Base-by-base conservation (phyloP, 768 basidiomycete species). In the Botryobasidium botryosum region DNA sequence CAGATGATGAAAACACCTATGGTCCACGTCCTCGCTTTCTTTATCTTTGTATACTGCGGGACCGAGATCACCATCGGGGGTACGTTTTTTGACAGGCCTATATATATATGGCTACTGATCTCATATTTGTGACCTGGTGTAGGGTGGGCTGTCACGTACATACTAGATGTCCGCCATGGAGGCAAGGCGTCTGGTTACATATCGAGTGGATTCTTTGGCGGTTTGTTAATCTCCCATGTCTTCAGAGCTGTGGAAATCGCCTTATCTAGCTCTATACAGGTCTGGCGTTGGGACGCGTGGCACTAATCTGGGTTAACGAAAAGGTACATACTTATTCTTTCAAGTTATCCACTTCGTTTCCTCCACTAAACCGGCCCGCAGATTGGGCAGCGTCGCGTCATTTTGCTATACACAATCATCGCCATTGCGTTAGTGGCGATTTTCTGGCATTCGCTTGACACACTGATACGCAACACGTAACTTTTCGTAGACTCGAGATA, bases 31-130 rank as follows among this genome's bases (percentile, higher is more conserved):
- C 60, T 81, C 4, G 75, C 79, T 0, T 60, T 75, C 50, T 81
- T 77, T 53, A 66, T 70, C 42, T 62, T 79, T 7, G 67, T 79
- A 0, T 80, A 80, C 52, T 75, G 80, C 20, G 79, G 79, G 7
- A 68, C 76, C 2, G 79, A 80, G 52, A 75, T 79, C 17, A 66
- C 66, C 1, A 52, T n/a, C n/a, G n/a, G n/a, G n/a, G n/a, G n/a
- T n/a, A n/a, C n/a, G n/a, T n/a, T n/a, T n/a, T n/a, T n/a, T n/a
- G n/a, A n/a, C n/a, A n/a, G n/a, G n/a, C n/a, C n/a, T n/a, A n/a
- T n/a, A n/a, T n/a, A n/a, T n/a, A n/a, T n/a, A n/a, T n/a, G n/a
- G n/a, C n/a, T 31, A 48, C 49, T 26, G 36, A 47, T 48, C 20
- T 13, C 24, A 25, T 31, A 26, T 17, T 8, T 33, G 31, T 33